Percentiles rank a stretch among this genome's conserved stretches.
Conservation (phyloP, 2,329 filamentous ascomycete species). For the Aquanectria penicillioides region DNA sequence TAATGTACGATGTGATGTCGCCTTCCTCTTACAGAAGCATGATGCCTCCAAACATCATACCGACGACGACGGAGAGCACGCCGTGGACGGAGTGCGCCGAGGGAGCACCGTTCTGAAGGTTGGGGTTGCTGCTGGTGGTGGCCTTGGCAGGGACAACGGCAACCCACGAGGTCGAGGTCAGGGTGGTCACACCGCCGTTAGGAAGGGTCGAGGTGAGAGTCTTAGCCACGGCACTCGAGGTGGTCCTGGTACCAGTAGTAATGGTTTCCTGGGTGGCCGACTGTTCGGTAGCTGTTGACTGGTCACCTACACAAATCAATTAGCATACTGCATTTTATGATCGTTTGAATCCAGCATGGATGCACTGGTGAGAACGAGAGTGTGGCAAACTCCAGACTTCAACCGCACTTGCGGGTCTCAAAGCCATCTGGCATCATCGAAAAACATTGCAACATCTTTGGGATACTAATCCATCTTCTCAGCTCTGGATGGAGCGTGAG, state of each 20-base stretch:
- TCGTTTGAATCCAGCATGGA: neutral
- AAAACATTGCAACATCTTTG: slow-evolving; percentile 32
- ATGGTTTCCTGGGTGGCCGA: slow-evolving; percentile 42
- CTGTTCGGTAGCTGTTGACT: slow-evolving; percentile 33
- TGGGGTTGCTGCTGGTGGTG: slow-evolving; percentile 43
- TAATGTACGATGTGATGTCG: neutral
- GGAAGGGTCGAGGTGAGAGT: slow-evolving; percentile 58
- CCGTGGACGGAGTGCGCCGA: slow-evolving; percentile 34
- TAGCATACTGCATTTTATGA: slow-evolving; percentile 15
- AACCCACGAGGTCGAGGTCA: slow-evolving; percentile 62
- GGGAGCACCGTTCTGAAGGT: slow-evolving; percentile 51
- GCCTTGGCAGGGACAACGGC: slow-evolving; percentile 51
- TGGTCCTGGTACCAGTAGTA: slow-evolving; percentile 47
- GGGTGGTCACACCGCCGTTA: slow-evolving; percentile 55
- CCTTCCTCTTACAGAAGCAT: slow-evolving; percentile 41
- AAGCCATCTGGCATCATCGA: neutral
- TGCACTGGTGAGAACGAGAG: slow-evolving; percentile 12
- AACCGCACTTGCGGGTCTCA: slow-evolving; percentile 38
- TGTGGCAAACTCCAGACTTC: slow-evolving; percentile 15
- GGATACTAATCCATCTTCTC: slow-evolving; percentile 25
- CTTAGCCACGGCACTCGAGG: slow-evolving; percentile 49
- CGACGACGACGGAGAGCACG: slow-evolving; percentile 40
- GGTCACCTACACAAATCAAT: slow-evolving; percentile 15
- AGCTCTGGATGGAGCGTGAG: slow-evolving; percentile 20
- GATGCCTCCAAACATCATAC: slow-evolving; percentile 42